Evolutionary conservation across 371 early-diverging fungal genomes (phyloP), one percentile per base, ranked within the genome.

Genomic region (Mortierella sp.): DNA sequence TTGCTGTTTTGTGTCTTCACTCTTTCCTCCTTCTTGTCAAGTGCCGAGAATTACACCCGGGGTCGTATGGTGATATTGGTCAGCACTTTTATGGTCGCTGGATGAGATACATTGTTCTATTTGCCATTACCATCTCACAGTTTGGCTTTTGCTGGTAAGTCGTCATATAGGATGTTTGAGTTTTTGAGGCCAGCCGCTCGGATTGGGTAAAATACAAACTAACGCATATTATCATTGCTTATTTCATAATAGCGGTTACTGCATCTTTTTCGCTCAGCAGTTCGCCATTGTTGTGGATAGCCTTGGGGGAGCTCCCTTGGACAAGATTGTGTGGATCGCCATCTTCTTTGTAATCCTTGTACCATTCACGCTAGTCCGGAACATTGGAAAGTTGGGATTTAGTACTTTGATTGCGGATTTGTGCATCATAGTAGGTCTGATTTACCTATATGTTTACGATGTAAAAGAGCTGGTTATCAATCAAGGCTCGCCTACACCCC

Each of bases 11-110:
- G 37, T 92, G 93, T 10, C 80, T 93, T 30, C 91, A 91, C 73
- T 91, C 92, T 62, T 93, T 93, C 63, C 70, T 94, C 63, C 77
- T 94, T 18, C 85, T 94, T 59, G 71, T 89, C 57, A 89, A 94
- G 22, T 93, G 93, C 73, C 91, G 94, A 54, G 76, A 87, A 43
- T 70, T 85, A 59, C 75, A 91, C 10, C 84, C 90, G 10, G 96
- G 96, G 20, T 94, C 95, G 57, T 98, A 95, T 87, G 97, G 97
- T 71, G 97, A 98, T 79, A 93, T 97, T 80, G 98, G 96, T 3
- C 89, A 90, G 47, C 84, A 88, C 12, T 84, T 96, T 59, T 96
- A 94, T 74, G 98, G 98, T 0, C 87, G 86, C 14, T 88, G 89
- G 85, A 92, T 96, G 92, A 86, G 96, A 63, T 85, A 86, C 30